Percentiles rank a stretch among this genome's conserved stretches.
Evolutionary conservation across 768 basidiomycete genomes (phyloP).

Genomic region (Naganishia onofrii): DNA sequence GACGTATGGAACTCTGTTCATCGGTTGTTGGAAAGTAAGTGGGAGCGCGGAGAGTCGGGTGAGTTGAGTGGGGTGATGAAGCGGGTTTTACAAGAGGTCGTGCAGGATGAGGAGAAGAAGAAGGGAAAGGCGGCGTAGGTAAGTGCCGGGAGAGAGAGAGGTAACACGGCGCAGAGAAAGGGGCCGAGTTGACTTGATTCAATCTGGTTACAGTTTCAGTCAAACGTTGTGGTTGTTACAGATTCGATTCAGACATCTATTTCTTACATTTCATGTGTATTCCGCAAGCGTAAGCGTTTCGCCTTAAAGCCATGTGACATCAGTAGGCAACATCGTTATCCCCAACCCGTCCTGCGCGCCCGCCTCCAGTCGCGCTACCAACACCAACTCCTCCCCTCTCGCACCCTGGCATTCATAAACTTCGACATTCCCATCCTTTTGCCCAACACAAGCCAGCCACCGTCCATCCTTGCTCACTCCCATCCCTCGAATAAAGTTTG

Average conservation of each 20-base stretch:
- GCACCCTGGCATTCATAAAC: conserved; percentile 42
- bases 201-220: not conserved
- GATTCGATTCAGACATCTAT: not conserved
- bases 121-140: not conserved
- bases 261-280: not conserved
- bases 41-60: conserved; percentile 8
- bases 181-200: not conserved
- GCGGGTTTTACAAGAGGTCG: not conserved
- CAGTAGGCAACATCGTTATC: conserved; percentile 18
- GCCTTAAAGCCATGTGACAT: conserved; percentile 23
- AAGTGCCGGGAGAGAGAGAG: not conserved
- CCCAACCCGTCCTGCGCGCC: conserved; percentile 9
- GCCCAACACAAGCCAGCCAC: conserved; percentile 46
- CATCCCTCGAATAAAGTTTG: conserved; percentile 46
- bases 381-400: conserved; percentile 43
- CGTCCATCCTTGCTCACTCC: conserved; percentile 46
- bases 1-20: conserved; percentile 12
- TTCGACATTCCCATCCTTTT: conserved; percentile 46
- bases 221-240: not conserved
- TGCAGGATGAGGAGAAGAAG: not conserved
- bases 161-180: not conserved
- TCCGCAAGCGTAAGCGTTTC: not conserved
- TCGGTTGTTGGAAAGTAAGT: not conserved
- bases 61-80: conserved; percentile 12
- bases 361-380: conserved; percentile 44